phyloP scores from a whole-genome alignment of 306 rosid genomes.

The Arachis hypogaea region DNA sequence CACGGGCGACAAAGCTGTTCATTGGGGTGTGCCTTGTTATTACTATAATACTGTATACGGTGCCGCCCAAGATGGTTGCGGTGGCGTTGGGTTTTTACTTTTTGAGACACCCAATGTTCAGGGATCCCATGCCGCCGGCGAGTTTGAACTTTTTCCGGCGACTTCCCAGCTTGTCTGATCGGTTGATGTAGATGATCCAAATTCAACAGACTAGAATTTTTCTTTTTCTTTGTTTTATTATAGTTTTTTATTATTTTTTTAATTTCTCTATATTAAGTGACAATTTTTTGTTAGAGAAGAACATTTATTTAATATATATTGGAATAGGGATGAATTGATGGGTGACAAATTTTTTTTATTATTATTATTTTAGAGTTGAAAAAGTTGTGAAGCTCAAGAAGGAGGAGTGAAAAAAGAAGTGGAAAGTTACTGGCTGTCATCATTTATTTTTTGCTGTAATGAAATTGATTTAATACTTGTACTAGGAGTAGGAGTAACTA shows the following conservation, averaged over 20 bases:
- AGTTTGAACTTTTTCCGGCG: slow-evolving; percentile 58
- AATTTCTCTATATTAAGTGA: neutral
- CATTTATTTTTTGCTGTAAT: slow-evolving; percentile 46
- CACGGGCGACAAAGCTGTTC: slow-evolving; percentile 76
- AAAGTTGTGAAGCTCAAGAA: slow-evolving; percentile 44
- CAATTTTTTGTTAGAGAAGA: slow-evolving; percentile 38
- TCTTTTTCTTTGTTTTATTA: neutral
- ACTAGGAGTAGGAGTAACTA: too few relatives aligned
- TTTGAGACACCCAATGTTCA: slow-evolving; percentile 58
- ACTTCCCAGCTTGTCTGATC: slow-evolving; percentile 87
- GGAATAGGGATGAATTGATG: slow-evolving; percentile 11
- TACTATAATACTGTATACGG: slow-evolving; percentile 45
- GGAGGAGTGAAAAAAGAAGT: slow-evolving; percentile 47
- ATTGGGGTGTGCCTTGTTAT: slow-evolving; percentile 46
- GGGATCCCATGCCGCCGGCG: slow-evolving; percentile 57
- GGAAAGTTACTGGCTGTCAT: slow-evolving; percentile 62
- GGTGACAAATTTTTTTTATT: neutral
- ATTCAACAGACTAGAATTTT: slow-evolving; percentile 4
- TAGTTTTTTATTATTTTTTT: neutral
- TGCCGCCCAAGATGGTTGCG: slow-evolving; percentile 71
- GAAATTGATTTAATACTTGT: slow-evolving; percentile 48
- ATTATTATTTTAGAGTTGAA: slow-evolving; percentile 47
- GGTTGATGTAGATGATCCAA: slow-evolving; percentile 71
- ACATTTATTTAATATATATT: slow-evolving; percentile 14
- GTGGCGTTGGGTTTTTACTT: slow-evolving; percentile 82